Evolutionary conservation across 2,329 filamentous ascomycete species (phyloP).

Genomic region (Pyrenochaeta sp.): DNA sequence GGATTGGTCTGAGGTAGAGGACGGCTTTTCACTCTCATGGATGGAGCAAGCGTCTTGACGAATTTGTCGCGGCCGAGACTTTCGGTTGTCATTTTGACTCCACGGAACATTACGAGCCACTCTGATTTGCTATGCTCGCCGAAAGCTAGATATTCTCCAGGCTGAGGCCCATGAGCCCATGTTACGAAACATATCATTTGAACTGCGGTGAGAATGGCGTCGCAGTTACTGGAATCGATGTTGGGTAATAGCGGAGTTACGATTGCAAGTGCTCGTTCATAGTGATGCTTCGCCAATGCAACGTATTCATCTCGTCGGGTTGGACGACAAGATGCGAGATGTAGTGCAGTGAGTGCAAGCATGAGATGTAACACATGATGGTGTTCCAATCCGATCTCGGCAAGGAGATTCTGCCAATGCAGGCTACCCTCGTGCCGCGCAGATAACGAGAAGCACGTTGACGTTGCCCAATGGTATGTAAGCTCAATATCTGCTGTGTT

Average conservation of each 20-base stretch:
- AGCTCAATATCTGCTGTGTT: conserved; percentile 33
- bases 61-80: conserved; percentile 12
- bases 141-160: conserved; percentile 40
- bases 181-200: conserved; percentile 34
- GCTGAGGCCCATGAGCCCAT: conserved; percentile 33
- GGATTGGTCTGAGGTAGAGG: conserved; percentile 15
- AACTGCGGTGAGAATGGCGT: conserved; percentile 32
- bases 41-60: conserved; percentile 13
- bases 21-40: conserved; percentile 9
- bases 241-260: conserved; percentile 30
- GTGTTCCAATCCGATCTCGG: conserved; percentile 26
- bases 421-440: conserved; percentile 17
- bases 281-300: conserved; percentile 28
- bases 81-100: conserved; percentile 31
- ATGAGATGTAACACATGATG: conserved; percentile 30
- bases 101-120: conserved; percentile 42
- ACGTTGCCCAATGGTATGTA: conserved; percentile 36
- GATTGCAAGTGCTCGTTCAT: conserved; percentile 25
- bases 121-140: conserved; percentile 31
- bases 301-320: conserved; percentile 22
- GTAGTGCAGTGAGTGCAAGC: conserved; percentile 33
- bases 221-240: conserved; percentile 26
- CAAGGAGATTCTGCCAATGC: conserved; percentile 24
- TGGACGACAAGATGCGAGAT: conserved; percentile 32
- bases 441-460: conserved; percentile 31